Evolutionary conservation across 371 early-diverging fungal genomes (phyloP).

Genomic region (Syncephalastrum sp.): DNA sequence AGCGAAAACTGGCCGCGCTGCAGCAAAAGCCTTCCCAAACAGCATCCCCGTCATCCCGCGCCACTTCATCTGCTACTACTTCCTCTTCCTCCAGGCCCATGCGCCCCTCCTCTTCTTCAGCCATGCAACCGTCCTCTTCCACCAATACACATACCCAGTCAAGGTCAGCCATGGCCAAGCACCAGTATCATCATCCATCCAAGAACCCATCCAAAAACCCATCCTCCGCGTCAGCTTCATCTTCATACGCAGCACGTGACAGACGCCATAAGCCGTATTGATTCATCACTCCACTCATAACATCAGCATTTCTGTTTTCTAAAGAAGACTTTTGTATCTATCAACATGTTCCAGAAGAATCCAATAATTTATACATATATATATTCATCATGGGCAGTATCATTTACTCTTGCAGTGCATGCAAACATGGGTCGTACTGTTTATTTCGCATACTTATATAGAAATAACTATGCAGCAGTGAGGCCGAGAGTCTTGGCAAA

Average conservation of each 20-base stretch:
- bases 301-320: not conserved
- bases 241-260: not conserved
- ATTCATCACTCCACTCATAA: not conserved
- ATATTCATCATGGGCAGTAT: no score
- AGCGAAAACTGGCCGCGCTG: constrained; percentile 56
- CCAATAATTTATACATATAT: no score
- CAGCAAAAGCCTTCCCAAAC: constrained; percentile 17
- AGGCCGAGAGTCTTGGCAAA: no score
- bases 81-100: not conserved
- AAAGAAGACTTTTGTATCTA: not conserved
- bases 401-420: no score
- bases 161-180: not conserved
- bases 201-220: not conserved
- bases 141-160: not conserved
- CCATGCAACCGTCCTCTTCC: constrained; percentile 6
- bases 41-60: constrained; percentile 61
- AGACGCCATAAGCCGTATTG: constrained; percentile 9
- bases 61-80: not conserved
- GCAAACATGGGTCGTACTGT: no score
- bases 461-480: no score
- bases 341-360: not conserved
- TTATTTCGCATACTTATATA: no score
- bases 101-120: not conserved
- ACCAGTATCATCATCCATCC: not conserved
- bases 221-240: not conserved